Conservation (phyloP, 2,329 filamentous ascomycete genomes). For the Fusarium sublunatum region DNA sequence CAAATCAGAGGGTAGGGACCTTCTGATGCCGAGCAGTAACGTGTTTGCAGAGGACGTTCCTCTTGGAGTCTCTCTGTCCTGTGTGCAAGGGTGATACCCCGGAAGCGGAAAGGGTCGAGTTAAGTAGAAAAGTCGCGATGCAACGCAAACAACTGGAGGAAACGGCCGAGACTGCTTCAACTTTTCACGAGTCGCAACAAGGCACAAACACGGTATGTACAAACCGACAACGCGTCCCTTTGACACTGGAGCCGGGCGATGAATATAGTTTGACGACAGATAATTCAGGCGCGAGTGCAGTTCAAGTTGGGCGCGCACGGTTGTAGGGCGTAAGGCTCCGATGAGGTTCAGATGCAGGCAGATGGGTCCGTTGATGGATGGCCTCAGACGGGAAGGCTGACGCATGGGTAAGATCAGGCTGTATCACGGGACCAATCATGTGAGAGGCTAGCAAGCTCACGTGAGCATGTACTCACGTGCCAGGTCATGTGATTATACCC, state of each 20-base stretch:
- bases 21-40: slow-evolving; percentile 33
- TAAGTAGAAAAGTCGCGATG: slow-evolving; percentile 20
- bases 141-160: slow-evolving; percentile 33
- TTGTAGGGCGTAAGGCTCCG: slow-evolving; percentile 43
- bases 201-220: slow-evolving; percentile 40
- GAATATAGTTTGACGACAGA: slow-evolving; percentile 31
- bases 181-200: slow-evolving; percentile 40
- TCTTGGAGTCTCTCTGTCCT: slow-evolving; percentile 17
- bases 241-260: slow-evolving; percentile 36
- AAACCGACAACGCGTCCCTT: slow-evolving; percentile 38
- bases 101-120: slow-evolving; percentile 15
- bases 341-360: slow-evolving; percentile 39
- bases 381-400: slow-evolving; percentile 41
- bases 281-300: slow-evolving; percentile 42
- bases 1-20: slow-evolving; percentile 28
- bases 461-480: background rate
- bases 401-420: slow-evolving; percentile 28
- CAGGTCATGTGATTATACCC: accelerated
- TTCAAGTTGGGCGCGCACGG: slow-evolving; percentile 43
- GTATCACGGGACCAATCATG: slow-evolving; percentile 31
- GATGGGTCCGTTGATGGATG: slow-evolving; percentile 38
- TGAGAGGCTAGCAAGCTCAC: background rate
- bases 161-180: slow-evolving; percentile 37
- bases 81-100: slow-evolving; percentile 20
- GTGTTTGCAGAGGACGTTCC: slow-evolving; percentile 17